Base-by-base conservation (phyloP, 108 stramenopile genomes). In the Fistulifera solaris region DNA sequence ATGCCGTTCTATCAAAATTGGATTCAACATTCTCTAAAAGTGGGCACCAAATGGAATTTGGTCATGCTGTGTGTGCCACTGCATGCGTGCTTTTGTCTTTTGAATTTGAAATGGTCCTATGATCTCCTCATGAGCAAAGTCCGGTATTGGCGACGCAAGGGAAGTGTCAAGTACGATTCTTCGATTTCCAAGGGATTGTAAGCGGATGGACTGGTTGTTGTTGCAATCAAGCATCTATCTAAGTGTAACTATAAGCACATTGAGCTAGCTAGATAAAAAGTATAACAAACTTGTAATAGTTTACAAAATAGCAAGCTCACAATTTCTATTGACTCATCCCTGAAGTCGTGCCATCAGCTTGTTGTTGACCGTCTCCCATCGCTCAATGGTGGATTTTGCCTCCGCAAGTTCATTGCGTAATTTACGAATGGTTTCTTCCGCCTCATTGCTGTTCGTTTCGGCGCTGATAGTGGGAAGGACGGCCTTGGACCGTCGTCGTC, bases 31-130 rank as follows among this genome's bases (percentile, higher is more conserved):
- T 63, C 66, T 19, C 60, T 43, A 58, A 56, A 60, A 44, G 59
- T 48, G 13, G 69, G 70, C 2, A 67, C 76, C 4, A 51, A 45
- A n/a, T 47, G 48, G 18, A 77, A 74, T 50, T 17, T 74, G 24
- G 77, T 76, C 38, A 22, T 75, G 17, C 16, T 82, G 38, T 53
- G 58, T n/a, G 44, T 86, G 1, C 19, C 76, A 12, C 48, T 93
- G 42, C 86, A 93, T 55, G 45, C 66, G 4, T 52, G 74, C 22
- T 86, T 88, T 53, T 78, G 77, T 51, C 19, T 72, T 22, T 63
- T 93, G 40, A 93, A 93, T 59, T 63, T 84, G 56, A 88, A 88
- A 56, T 93, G 91, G 91, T 82, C 85, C 12, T 72, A 75, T 57
- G 90, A 92, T 63, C 57, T 92, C 46, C 58, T 88, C 50, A 70